Evolutionary conservation across 2,329 filamentous ascomycete genomes (phyloP).

Genomic region (Cladosporium halotolerans): DNA sequence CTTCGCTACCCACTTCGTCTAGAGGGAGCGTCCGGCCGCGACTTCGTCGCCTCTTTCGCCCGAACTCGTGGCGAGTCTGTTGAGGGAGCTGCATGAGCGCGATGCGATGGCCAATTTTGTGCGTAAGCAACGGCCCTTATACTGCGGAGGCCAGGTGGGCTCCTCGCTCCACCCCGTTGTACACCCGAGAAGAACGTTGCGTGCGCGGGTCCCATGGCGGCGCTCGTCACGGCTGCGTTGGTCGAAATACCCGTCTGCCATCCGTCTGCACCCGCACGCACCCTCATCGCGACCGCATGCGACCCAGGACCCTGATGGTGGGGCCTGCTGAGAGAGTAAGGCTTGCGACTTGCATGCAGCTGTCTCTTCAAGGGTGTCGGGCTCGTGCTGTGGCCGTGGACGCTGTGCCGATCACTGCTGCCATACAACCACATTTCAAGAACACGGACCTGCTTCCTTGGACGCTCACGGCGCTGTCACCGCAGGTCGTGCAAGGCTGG

Average conservation of each 20-base stretch:
- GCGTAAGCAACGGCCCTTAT: conserved; percentile 5
- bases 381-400: neutral
- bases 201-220: conserved; percentile 2
- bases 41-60: conserved; percentile 4
- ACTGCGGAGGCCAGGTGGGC: conserved; percentile 6
- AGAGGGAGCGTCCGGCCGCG: neutral
- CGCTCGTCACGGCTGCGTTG: conserved; percentile 8
- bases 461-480: conserved; percentile 1
- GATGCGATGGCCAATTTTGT: neutral
- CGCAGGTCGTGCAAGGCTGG: neutral
- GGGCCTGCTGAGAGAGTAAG: neutral
- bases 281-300: neutral
- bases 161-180: conserved; percentile 6
- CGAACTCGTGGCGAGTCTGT: conserved; percentile 3
- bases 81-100: conserved; percentile 9
- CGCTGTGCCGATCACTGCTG: conserved; percentile 6
- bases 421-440: neutral
- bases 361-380: neutral
- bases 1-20: conserved; percentile 9
- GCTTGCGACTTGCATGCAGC: conserved; percentile 3
- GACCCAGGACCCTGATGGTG: neutral
- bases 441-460: neutral
- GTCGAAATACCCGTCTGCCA: neutral
- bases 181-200: neutral
- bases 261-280: conserved; percentile 10